Evolutionary conservation across 257 asterid species (phyloP).

Genomic region (Galeopsis tetrahit): DNA sequence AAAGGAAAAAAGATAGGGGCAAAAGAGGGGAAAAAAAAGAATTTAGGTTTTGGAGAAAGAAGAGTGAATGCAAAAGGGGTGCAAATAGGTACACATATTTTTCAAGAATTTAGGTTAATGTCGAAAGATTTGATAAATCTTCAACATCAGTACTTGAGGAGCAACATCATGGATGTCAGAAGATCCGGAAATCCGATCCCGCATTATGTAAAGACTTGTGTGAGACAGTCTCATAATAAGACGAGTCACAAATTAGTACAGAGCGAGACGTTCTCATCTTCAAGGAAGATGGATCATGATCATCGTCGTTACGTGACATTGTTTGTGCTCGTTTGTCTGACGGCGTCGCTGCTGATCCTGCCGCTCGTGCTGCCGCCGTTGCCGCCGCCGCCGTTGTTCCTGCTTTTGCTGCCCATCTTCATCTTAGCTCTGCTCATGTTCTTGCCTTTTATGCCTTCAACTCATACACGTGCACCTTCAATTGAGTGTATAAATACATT

Average conservation of each 20-base stretch:
- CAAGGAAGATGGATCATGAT: constrained; percentile 36
- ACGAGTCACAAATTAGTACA: no score
- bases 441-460: constrained; percentile 62
- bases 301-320: constrained; percentile 21
- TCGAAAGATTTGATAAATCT: constrained; percentile 28
- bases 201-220: not conserved
- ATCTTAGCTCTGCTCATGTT: constrained; percentile 57
- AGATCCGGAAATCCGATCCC: not conserved
- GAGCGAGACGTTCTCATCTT: no score
- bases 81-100: no score
- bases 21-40: no score
- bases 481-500: no score
- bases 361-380: constrained; percentile 76
- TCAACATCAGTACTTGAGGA: constrained; percentile 38
- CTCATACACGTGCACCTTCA: no score
- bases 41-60: not conserved
- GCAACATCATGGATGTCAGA: constrained; percentile 43
- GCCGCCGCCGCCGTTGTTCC: constrained; percentile 81
- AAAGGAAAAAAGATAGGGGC: not conserved
- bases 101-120: not conserved
- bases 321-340: constrained; percentile 56
- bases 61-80: not conserved
- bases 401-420: constrained; percentile 66
- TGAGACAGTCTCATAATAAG: no score
- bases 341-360: constrained; percentile 63